Conservation (phyloP, 352 stramenopile genomes). For the Blastocystis sp. region DNA sequence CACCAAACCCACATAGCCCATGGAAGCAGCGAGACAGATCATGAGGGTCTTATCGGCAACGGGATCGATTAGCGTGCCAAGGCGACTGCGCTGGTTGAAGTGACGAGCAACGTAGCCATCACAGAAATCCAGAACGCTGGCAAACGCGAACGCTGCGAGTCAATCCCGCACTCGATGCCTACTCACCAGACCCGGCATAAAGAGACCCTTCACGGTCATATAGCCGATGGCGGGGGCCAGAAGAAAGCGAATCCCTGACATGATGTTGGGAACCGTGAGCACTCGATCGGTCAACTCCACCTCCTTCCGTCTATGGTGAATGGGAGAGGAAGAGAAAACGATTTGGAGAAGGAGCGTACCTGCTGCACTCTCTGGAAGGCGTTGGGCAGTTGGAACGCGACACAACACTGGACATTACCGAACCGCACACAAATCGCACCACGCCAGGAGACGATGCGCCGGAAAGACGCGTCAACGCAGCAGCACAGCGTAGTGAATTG, state of each 20-base stretch:
- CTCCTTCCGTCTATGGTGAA: conserved; percentile 37
- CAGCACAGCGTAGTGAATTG: not conserved
- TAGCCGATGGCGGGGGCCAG: conserved; percentile 49
- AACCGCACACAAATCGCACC: not conserved
- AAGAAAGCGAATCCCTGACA: conserved; percentile 56
- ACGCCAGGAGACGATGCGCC: not conserved
- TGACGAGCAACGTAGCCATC: conserved; percentile 63
- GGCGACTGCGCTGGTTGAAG: conserved; percentile 42
- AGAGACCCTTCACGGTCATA: conserved; percentile 43
- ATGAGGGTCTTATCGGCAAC: conserved; percentile 59
- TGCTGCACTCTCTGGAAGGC: not conserved
- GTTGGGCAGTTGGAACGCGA: not conserved
- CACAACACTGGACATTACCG: not conserved
- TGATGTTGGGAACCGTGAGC: conserved; percentile 61
- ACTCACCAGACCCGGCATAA: conserved; percentile 42
- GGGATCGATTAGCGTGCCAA: conserved; percentile 52
- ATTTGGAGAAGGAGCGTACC: conserved; percentile 21
- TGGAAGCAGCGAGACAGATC: conserved; percentile 47
- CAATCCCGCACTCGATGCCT: not conserved
- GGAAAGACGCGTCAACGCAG: not conserved
- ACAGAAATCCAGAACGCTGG: conserved; percentile 40
- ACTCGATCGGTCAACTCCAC: conserved; percentile 27
- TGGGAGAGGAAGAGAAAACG: not conserved
- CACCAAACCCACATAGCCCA: conserved; percentile 47
- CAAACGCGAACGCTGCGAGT: conserved; percentile 59